A percentile compares a stretch with the other conserved stretches of the same genome.
phyloP scores from a whole-genome alignment of 768 basidiomycete genomes.

The Dictyophora rubrovolvata region DNA sequence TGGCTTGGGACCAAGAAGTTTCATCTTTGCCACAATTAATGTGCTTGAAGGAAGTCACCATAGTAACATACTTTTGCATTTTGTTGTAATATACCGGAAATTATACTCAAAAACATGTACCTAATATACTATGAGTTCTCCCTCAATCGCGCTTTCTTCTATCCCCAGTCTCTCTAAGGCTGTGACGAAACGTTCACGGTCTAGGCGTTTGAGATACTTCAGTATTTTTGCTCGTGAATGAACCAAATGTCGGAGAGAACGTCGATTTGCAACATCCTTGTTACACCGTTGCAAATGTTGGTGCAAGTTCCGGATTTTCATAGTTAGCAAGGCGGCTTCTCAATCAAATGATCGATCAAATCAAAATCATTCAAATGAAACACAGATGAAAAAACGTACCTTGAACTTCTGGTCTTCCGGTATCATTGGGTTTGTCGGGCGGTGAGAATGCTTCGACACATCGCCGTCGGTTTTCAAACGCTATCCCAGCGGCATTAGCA shows the following conservation, averaged over 20 bases:
- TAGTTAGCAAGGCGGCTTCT: conserved; percentile 77
- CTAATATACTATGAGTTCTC: conserved; percentile 67
- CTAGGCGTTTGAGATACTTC: conserved; percentile 58
- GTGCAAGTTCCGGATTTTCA: conserved; percentile 76
- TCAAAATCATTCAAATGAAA: neutral
- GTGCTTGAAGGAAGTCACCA: too few species aligned
- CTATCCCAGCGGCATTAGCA: conserved; percentile 77
- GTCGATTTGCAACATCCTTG: conserved; percentile 68
- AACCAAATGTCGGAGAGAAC: conserved; percentile 65
- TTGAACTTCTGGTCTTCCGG: conserved; percentile 85
- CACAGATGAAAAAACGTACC: conserved; percentile 39
- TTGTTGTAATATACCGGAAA: too few species aligned
- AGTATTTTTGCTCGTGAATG: conserved; percentile 78
- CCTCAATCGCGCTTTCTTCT: conserved; percentile 74
- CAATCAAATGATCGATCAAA: neutral
- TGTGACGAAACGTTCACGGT: conserved; percentile 63
- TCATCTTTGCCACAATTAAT: too few species aligned
- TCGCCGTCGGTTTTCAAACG: conserved; percentile 75
- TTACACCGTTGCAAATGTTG: conserved; percentile 57
- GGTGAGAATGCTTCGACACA: conserved; percentile 74
- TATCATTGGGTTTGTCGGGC: conserved; percentile 53
- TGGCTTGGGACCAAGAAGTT: too few species aligned
- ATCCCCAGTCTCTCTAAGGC: conserved; percentile 66
- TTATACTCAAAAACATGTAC: too few species aligned
- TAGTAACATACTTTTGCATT: too few species aligned